These are phyloP conservation scores for Beauveria sp. DNA, from an alignment of 2,329 filamentous ascomycete species.

Conservation along the genomic window DNA sequence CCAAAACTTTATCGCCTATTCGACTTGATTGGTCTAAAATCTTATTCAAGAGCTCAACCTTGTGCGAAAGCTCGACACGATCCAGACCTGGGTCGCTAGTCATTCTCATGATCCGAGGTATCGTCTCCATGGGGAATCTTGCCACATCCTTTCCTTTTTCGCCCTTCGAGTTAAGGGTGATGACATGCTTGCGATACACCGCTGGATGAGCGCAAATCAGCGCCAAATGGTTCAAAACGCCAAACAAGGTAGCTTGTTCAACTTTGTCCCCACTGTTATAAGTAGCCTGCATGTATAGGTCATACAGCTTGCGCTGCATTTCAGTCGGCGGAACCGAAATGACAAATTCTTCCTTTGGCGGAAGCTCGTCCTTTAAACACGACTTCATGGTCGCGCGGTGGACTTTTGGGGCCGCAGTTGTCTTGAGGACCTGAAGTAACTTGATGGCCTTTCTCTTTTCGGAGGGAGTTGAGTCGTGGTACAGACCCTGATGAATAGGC, in stretches of 20 bases:
- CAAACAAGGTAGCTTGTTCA: conserved; percentile 25
- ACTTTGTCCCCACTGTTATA: conserved; percentile 1
- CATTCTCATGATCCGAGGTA: conserved; percentile 25
- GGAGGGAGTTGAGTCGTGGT: conserved; percentile 47
- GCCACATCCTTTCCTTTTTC: conserved; percentile 11
- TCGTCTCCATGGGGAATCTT: conserved; percentile 20
- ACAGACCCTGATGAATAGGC: conserved; percentile 68
- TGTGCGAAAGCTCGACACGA: conserved; percentile 53
- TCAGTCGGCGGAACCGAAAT: conserved; percentile 63
- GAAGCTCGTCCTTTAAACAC: conserved; percentile 58
- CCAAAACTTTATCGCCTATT: conserved; percentile 63
- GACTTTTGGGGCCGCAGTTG: conserved; percentile 69
- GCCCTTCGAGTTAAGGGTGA: conserved; percentile 11
- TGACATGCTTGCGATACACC: conserved; percentile 33
- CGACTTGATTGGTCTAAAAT: conserved; percentile 60
- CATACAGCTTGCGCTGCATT: conserved; percentile 58
- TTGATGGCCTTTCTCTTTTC: conserved; percentile 56
- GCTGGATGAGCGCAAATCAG: conserved; percentile 46
- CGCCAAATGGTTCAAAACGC: conserved; percentile 30
- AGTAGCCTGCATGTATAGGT: conserved; percentile 29
- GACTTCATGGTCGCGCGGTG: conserved; percentile 62
- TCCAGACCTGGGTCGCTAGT: conserved; percentile 34
- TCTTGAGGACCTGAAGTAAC: conserved; percentile 62
- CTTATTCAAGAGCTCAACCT: conserved; percentile 56
- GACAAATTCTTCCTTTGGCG: conserved; percentile 73